phyloP scores from a whole-genome alignment of 371 early-diverging fungal genomes.

The Mortierella sp. region DNA sequence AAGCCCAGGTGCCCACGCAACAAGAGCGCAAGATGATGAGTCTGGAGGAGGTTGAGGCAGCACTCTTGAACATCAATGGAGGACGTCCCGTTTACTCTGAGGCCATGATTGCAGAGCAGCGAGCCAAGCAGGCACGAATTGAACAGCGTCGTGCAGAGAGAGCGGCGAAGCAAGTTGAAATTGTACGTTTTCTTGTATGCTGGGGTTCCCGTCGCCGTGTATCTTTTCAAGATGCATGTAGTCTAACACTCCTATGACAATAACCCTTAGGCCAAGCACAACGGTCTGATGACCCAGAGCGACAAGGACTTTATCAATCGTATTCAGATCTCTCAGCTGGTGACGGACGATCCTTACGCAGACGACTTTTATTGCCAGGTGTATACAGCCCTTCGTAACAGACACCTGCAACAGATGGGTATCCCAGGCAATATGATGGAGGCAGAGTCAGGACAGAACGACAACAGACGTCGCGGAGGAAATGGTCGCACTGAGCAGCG shows the following conservation, averaged over 20 bases:
- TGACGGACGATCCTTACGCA: conserved; percentile 88
- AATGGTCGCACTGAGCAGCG: conserved; percentile 72
- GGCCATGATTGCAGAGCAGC: conserved; percentile 53
- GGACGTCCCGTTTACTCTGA: conserved; percentile 54
- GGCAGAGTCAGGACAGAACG: conserved; percentile 25
- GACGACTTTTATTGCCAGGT: conserved; percentile 97
- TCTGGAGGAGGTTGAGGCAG: conserved; percentile 78
- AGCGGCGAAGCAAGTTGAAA: conserved; percentile 56
- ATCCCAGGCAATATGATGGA: conserved; percentile 40
- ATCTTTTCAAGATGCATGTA: no score
- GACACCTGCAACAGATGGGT: conserved; percentile 62
- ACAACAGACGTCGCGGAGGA: conserved; percentile 53
- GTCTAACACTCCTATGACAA: background rate
- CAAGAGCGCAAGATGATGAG: conserved; percentile 67
- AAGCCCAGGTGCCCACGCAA: conserved; percentile 34
- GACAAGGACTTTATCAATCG: conserved; percentile 93
- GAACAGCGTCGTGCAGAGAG: conserved; percentile 61
- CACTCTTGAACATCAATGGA: conserved; percentile 60
- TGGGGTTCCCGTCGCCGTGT: no score
- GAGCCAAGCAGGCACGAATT: conserved; percentile 47
- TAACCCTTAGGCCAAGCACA: conserved; percentile 73
- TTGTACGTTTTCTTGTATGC: no score
- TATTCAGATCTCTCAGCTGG: conserved; percentile 93
- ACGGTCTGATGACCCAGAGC: conserved; percentile 90
- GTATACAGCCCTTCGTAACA: conserved; percentile 80